phyloP scores from a whole-genome alignment of 192 early-diverging fungal genomes.

The Paraglomus occultum region DNA sequence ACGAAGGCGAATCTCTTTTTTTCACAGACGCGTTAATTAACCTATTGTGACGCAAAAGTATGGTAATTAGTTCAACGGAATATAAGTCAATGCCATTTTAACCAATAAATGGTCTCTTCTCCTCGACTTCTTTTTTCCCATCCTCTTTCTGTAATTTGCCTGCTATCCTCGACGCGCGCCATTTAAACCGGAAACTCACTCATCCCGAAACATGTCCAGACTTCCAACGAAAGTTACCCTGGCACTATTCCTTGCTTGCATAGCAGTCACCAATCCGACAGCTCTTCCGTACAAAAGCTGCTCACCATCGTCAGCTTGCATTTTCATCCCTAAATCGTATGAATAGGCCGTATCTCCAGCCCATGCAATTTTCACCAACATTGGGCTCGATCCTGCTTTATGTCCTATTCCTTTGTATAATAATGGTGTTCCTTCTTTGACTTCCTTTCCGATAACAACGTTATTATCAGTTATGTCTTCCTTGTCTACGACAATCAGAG shows the following conservation, averaged over 20 bases:
- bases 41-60: not conserved
- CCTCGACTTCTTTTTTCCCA: not conserved
- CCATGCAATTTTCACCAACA: constrained; percentile 56
- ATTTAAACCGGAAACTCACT: constrained; percentile 42
- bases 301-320: constrained; percentile 38
- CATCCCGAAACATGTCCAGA: constrained; percentile 79
- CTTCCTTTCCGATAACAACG: constrained; percentile 42
- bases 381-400: constrained; percentile 58
- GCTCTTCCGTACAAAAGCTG: constrained; percentile 53
- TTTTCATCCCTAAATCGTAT: constrained; percentile 44
- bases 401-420: constrained; percentile 82
- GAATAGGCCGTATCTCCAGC: constrained; percentile 70
- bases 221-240: constrained; percentile 83
- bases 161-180: constrained; percentile 29
- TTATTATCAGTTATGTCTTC: constrained; percentile 40
- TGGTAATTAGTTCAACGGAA: not conserved
- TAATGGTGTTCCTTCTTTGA: constrained; percentile 46
- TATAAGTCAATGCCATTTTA: not conserved
- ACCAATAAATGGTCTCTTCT: not conserved
- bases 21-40: constrained; percentile 22
- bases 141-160: not conserved
- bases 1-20: constrained; percentile 5
- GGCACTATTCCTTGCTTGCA: constrained; percentile 90
- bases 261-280: constrained; percentile 72
- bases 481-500: constrained; percentile 50